These are phyloP conservation scores for Knufia fluminis DNA, from an alignment of 2,329 filamentous ascomycete species.

Conservation along the genomic window DNA sequence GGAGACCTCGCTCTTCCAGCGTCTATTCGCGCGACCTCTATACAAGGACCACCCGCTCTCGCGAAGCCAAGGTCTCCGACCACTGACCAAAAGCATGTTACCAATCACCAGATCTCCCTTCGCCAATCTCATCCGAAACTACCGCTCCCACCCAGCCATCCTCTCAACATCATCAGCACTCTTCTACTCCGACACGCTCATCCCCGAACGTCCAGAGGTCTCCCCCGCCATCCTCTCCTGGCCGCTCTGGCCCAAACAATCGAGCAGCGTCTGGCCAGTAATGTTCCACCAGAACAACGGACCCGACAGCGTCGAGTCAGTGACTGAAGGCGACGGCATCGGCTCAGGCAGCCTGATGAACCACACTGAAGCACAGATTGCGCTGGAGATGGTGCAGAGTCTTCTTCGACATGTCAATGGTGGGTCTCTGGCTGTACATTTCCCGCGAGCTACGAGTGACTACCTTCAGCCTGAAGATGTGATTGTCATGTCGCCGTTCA, in stretches of 20 bases:
- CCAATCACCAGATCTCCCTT: slow-evolving; percentile 37
- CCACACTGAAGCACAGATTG: slow-evolving; percentile 17
- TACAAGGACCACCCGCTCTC: slow-evolving; percentile 35
- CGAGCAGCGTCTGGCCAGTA: slow-evolving; percentile 30
- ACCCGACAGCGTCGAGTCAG: slow-evolving; percentile 34
- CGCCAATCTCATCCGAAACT: slow-evolving; percentile 37
- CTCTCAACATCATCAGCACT: slow-evolving; percentile 33
- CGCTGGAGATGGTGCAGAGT: slow-evolving; percentile 13
- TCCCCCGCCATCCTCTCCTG: slow-evolving; percentile 20
- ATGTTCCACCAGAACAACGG: slow-evolving; percentile 33
- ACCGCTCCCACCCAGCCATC: slow-evolving; percentile 39
- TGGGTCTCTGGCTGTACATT: background rate
- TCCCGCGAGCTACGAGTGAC: background rate
- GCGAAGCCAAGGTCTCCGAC: slow-evolving; percentile 22
- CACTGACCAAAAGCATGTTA: slow-evolving; percentile 25
- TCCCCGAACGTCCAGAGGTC: slow-evolving; percentile 29
- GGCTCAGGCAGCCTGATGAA: slow-evolving; percentile 20
- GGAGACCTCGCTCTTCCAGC: slow-evolving; percentile 34
- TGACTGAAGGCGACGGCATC: slow-evolving; percentile 28
- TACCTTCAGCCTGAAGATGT: slow-evolving; percentile 28
- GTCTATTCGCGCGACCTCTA: slow-evolving; percentile 30
- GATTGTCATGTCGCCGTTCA: slow-evolving; percentile 38
- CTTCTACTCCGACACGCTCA: slow-evolving; percentile 38
- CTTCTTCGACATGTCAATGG: slow-evolving; percentile 25
- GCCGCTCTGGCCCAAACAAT: slow-evolving; percentile 30